These are phyloP conservation scores for Dipteronia dyeriana DNA, from an alignment of 345 rosid genomes.

Conservation along the genomic window DNA sequence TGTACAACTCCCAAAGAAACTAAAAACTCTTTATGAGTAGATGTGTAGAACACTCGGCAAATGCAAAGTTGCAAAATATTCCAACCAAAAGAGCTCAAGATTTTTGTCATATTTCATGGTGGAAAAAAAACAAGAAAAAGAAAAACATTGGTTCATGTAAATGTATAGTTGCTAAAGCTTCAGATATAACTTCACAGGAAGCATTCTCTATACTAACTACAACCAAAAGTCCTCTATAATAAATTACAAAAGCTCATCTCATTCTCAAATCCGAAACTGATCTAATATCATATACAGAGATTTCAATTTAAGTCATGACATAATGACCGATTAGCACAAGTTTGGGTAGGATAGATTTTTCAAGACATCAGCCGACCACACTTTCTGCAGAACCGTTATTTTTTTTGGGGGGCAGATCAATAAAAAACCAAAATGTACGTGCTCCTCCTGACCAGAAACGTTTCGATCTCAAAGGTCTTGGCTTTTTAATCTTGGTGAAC, in stretches of 20 bases:
- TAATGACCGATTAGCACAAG: background rate
- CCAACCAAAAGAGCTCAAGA: background rate
- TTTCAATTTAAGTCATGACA: background rate
- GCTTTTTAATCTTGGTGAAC: constrained; percentile 60
- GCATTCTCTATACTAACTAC: constrained; percentile 5
- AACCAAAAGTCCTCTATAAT: background rate
- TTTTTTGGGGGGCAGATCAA: background rate
- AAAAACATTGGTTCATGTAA: background rate
- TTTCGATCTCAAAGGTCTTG: constrained; percentile 1
- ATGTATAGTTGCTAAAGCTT: background rate
- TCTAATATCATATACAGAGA: constrained; percentile 22
- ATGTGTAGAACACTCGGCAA: too few species aligned
- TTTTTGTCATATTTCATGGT: background rate
- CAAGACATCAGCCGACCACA: background rate
- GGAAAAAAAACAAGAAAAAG: too few species aligned
- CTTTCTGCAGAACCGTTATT: background rate
- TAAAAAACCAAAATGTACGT: background rate
- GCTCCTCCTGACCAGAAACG: background rate
- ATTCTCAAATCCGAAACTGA: constrained; percentile 14
- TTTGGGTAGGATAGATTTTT: background rate
- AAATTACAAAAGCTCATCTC: constrained; percentile 20
- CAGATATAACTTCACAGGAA: background rate
- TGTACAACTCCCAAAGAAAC: too few species aligned
- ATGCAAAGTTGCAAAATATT: too few species aligned
- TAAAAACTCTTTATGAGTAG: too few species aligned